phyloP scores from a whole-genome alignment of 495 filamentous ascomycete species.

The Mytilinidion resinicola region DNA sequence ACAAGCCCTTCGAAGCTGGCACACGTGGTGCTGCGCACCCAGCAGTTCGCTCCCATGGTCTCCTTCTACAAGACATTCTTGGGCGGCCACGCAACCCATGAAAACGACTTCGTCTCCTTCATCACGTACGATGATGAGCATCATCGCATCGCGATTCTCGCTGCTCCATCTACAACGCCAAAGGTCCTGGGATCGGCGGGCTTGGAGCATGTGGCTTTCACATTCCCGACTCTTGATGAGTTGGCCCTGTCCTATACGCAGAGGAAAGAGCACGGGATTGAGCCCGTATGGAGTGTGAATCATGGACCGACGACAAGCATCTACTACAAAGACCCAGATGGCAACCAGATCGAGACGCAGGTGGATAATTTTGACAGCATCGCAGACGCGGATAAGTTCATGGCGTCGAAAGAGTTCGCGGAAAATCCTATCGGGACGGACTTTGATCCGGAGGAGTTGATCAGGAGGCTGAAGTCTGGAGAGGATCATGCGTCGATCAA shows the following conservation, averaged over 20 bases:
- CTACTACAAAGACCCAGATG: conserved; percentile 39
- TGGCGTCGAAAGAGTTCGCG: conserved; percentile 17
- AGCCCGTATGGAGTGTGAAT: conserved; percentile 43
- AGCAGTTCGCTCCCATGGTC: conserved; percentile 24
- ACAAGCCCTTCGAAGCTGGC: background rate
- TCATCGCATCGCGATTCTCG: conserved; percentile 39
- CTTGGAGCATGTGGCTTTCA: background rate
- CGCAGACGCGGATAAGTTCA: conserved; percentile 36
- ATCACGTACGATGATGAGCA: conserved; percentile 43
- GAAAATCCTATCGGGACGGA: conserved; percentile 38
- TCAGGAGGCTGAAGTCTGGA: conserved; percentile 32
- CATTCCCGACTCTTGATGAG: background rate
- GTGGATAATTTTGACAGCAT: conserved; percentile 40
- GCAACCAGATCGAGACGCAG: conserved; percentile 44
- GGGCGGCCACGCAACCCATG: conserved; percentile 22
- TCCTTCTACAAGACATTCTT: conserved; percentile 39
- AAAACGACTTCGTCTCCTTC: conserved; percentile 29
- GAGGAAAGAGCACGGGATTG: conserved; percentile 34
- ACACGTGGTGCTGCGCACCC: conserved; percentile 25
- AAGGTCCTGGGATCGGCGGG: background rate
- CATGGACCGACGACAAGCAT: conserved; percentile 37
- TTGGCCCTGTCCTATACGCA: conserved; percentile 31
- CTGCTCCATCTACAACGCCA: background rate
- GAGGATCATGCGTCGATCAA: conserved; percentile 30
- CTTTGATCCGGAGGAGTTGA: conserved; percentile 38